These are phyloP conservation scores for Eragrostis tef DNA, from an alignment of 202 grass and related monocot species.

Conservation along the genomic window DNA sequence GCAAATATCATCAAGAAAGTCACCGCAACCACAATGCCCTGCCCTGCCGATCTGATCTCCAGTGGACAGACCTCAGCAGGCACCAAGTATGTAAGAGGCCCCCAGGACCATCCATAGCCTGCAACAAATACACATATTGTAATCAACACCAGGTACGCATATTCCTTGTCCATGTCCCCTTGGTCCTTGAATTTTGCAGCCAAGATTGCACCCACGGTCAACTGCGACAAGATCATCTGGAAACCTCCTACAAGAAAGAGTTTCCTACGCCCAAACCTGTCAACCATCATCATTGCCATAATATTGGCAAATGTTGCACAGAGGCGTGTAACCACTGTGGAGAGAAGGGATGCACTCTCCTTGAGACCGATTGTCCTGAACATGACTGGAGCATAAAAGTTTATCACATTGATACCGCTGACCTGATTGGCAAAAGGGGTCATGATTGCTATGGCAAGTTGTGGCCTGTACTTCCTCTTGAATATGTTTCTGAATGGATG, in stretches of 20 bases:
- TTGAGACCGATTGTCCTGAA: no score
- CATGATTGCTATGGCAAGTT: conserved; percentile 63
- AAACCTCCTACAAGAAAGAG: conserved; percentile 64
- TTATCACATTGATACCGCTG: no score
- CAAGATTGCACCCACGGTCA: conserved; percentile 56
- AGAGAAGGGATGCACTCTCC: no score
- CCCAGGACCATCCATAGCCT: conserved; percentile 83
- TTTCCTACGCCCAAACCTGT: conserved; percentile 60
- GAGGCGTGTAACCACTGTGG: no score
- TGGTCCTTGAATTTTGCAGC: conserved; percentile 64
- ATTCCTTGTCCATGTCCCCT: conserved; percentile 57
- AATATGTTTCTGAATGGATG: conserved; percentile 63
- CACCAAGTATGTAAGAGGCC: no score
- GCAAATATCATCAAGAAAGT: no score
- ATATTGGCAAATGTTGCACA: conserved; percentile 44
- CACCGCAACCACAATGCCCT: no score
- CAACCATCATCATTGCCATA: conserved; percentile 62
- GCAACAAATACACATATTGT: conserved; percentile 65
- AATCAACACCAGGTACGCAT: conserved; percentile 60
- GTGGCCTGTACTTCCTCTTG: conserved; percentile 68
- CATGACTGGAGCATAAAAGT: no score
- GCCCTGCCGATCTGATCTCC: no score
- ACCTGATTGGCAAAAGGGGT: no score
- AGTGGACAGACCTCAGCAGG: no score
- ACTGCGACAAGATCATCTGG: conserved; percentile 75